Base-by-base conservation (phyloP, 495 filamentous ascomycete species). In the Cryomyces minteri region DNA sequence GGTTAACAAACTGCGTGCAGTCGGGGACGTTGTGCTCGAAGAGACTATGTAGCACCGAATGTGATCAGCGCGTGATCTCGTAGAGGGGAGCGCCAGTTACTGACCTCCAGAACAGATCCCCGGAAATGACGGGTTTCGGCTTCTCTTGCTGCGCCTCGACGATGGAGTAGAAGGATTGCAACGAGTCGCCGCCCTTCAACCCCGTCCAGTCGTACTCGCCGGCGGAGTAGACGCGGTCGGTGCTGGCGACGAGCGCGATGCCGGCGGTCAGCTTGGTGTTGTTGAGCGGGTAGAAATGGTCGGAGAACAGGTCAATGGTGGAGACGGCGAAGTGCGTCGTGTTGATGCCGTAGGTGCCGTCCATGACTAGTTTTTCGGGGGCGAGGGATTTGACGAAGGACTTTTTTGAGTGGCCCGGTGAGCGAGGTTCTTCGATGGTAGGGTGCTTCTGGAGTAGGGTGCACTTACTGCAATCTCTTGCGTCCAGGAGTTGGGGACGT, bases 301-400 rank as follows among this genome's bases (percentile, higher is more conserved):
- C 59, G 12, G 63, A 67, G 51, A 62, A 70, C 43, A 72, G 67
- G 52, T 73, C 70, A 4, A 75, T 54, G 50, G 67, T 66, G 11
- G 57, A 44, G 44, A 73, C 62, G 32, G 37, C 41, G 12, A 73
- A 58, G 49, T 73, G 66, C 11, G 63, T 67, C 41, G 47, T 56
- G 59, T 73, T 73, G 45, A 75, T 58, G 18, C 71, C 71, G 47
- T 73, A 74, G 4, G 70, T 72, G 12, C 71, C 70, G 46, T 74
- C 70, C 25, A 74, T 58, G 51, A 55, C 54, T 5, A 75, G 64
- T 51, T 73, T 73, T 12, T 60, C 47, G 1, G 69, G 70, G 39
- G 58, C 69, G 28, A 73, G 63, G 28, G 55, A 40, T 54, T 73
- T 73, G 45, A 75, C 60, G 49, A 60, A 65, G 43, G n/a, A n/a